Conservation (phyloP, 2,329 filamentous ascomycete genomes). For the Penicillium sp. region DNA sequence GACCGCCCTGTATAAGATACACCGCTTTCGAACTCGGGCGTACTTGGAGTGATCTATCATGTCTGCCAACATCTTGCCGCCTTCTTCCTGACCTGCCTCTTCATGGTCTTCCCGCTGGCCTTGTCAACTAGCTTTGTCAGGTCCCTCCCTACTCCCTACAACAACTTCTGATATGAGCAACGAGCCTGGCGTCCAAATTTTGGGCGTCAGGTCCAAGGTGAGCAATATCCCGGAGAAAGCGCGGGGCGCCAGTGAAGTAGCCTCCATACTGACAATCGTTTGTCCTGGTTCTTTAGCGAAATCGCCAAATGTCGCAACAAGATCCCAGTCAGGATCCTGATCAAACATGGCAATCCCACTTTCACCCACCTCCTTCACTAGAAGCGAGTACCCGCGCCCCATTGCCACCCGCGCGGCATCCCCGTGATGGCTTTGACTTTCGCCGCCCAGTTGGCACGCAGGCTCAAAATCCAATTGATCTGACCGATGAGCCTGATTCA, state of each 20-base stretch:
- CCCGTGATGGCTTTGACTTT: constrained; percentile 57
- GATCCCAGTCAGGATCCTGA: constrained; percentile 27
- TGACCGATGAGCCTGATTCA: constrained; percentile 48
- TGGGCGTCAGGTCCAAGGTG: constrained; percentile 42
- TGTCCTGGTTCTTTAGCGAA: constrained; percentile 25
- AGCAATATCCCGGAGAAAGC: constrained; percentile 14
- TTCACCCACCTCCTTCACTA: constrained; percentile 25
- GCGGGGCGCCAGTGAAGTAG: constrained; percentile 24
- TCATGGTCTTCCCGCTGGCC: not conserved
- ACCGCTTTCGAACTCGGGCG: constrained; percentile 16
- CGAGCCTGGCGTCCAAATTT: constrained; percentile 36
- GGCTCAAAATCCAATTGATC: constrained; percentile 44
- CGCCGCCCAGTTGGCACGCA: constrained; percentile 50
- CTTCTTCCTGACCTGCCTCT: not conserved
- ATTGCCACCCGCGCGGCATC: constrained; percentile 39
- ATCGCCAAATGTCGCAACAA: constrained; percentile 37
- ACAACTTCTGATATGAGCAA: constrained; percentile 35
- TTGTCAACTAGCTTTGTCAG: not conserved
- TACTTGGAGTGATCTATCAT: constrained; percentile 6
- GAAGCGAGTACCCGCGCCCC: constrained; percentile 18
- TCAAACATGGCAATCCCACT: constrained; percentile 26
- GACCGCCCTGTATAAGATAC: not conserved
- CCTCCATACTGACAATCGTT: constrained; percentile 18
- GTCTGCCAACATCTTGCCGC: not conserved
- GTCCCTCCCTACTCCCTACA: not conserved